A percentile compares a stretch with the other conserved stretches of the same genome.
Conservation (phyloP, 495 filamentous ascomycete species). For the Sporormia fimetaria region DNA sequence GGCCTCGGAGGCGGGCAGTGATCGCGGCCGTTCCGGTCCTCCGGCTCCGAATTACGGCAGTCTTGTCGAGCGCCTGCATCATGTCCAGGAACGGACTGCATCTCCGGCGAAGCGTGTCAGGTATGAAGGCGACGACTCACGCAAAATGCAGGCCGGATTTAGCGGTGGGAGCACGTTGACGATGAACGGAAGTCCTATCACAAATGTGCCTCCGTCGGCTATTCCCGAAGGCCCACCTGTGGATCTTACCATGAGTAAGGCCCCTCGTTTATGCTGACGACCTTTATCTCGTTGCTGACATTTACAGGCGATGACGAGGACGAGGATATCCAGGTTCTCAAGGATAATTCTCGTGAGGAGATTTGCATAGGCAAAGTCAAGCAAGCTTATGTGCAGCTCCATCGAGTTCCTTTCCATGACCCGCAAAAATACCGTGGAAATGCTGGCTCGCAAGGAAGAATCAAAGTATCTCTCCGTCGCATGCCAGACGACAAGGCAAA, state of each 20-base stretch:
- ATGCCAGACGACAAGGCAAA: conserved; percentile 34
- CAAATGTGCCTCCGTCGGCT: no score
- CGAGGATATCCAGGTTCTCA: conserved; percentile 45
- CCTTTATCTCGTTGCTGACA: not conserved
- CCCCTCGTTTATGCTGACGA: not conserved
- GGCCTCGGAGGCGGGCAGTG: conserved; percentile 5
- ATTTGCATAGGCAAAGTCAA: conserved; percentile 81
- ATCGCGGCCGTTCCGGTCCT: conserved; percentile 7
- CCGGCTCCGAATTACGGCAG: conserved; percentile 1
- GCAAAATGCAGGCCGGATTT: conserved; percentile 30
- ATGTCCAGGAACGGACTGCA: conserved; percentile 51
- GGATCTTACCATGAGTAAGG: conserved; percentile 23
- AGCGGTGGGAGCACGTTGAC: conserved; percentile 48
- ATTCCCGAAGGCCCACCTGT: conserved; percentile 36
- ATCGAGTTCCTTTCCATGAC: conserved; percentile 52
- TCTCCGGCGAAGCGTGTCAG: conserved; percentile 58
- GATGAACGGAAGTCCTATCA: conserved; percentile 56
- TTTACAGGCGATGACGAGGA: conserved; percentile 27
- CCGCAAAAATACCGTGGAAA: conserved; percentile 44
- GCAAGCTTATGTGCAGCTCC: conserved; percentile 54
- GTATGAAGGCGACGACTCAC: conserved; percentile 33
- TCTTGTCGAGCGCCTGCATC: conserved; percentile 51
- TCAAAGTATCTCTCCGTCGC: conserved; percentile 57
- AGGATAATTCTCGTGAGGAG: conserved; percentile 40
- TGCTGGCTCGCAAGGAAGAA: conserved; percentile 51